These are phyloP conservation scores for Myriosclerotinia duriaeana DNA, from an alignment of 2,329 filamentous ascomycete species.

Conservation along the genomic window DNA sequence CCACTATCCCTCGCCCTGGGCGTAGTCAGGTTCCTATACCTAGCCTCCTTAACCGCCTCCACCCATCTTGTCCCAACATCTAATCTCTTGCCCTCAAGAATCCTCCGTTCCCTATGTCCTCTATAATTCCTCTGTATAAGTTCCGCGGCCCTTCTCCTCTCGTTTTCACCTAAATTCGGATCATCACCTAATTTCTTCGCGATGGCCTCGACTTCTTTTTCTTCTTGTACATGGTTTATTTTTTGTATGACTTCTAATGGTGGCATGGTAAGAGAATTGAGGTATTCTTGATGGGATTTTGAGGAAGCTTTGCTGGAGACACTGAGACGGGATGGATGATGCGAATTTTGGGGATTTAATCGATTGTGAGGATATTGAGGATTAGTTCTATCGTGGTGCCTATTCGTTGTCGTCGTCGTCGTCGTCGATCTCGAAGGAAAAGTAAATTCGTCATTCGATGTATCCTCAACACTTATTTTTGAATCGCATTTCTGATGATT, in stretches of 20 bases:
- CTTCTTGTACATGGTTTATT: conserved; percentile 51
- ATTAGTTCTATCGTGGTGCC: background rate
- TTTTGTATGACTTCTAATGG: conserved; percentile 46
- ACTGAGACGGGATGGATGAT: conserved; percentile 31
- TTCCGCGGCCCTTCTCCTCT: conserved; percentile 51
- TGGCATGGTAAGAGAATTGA: conserved; percentile 36
- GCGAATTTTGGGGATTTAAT: conserved; percentile 17
- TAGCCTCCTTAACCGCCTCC: conserved; percentile 55
- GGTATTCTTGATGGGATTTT: conserved; percentile 38
- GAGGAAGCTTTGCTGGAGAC: conserved; percentile 29
- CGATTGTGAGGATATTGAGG: background rate
- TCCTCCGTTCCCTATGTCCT: conserved; percentile 70
- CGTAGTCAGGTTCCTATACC: conserved; percentile 52
- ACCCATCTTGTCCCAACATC: conserved; percentile 39
- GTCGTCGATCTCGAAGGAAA: conserved; percentile 8
- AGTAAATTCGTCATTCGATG: background rate
- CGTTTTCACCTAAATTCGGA: conserved; percentile 42
- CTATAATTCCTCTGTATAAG: conserved; percentile 72
- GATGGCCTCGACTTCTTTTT: conserved; percentile 36
- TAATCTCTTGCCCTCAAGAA: conserved; percentile 67
- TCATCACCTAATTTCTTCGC: conserved; percentile 33
- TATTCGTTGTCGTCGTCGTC: background rate
- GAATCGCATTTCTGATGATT: conserved; percentile 10
- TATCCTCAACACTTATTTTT: conserved; percentile 12
- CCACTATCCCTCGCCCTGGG: conserved; percentile 42